Percentiles rank a stretch among this genome's conserved stretches.
Conservation (phyloP, 2,329 filamentous ascomycete species). For the Hypoxylon sp. region DNA sequence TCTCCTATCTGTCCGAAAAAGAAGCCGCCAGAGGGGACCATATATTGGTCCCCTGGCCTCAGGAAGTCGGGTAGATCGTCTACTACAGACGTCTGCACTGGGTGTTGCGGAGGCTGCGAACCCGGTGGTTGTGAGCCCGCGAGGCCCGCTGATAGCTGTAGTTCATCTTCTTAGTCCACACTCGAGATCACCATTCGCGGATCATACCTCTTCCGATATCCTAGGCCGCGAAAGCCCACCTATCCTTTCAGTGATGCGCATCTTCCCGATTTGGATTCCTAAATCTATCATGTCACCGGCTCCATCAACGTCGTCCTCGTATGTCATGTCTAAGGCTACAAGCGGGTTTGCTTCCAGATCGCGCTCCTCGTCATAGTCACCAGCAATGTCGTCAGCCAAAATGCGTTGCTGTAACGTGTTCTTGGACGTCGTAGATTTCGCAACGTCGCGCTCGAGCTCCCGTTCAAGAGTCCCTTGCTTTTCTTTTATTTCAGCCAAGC, state of each 20-base stretch:
- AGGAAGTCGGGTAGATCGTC: slow-evolving; percentile 67
- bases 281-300: slow-evolving; percentile 78
- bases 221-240: slow-evolving; percentile 80
- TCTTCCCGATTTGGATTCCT: slow-evolving; percentile 78
- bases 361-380: slow-evolving; percentile 72
- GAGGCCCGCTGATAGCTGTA: slow-evolving; percentile 57
- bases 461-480: slow-evolving; percentile 80
- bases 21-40: slow-evolving; percentile 77
- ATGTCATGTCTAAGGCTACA: slow-evolving; percentile 75
- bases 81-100: slow-evolving; percentile 46
- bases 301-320: slow-evolving; percentile 73
- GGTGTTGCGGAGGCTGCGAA: slow-evolving; percentile 41
- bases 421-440: slow-evolving; percentile 59
- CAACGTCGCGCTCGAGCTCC: slow-evolving; percentile 77
- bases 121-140: slow-evolving; percentile 46
- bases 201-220: slow-evolving; percentile 76
- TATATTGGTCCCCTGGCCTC: slow-evolving; percentile 75
- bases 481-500: slow-evolving; percentile 83
- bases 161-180: slow-evolving; percentile 21
- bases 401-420: slow-evolving; percentile 56
- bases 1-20: slow-evolving; percentile 71
- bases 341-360: slow-evolving; percentile 74
- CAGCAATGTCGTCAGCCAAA: slow-evolving; percentile 67
- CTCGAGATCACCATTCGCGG: slow-evolving; percentile 16
- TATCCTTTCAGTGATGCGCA: slow-evolving; percentile 81